phyloP scores from a whole-genome alignment of 768 basidiomycete genomes.

The Fomitopsis serialis region DNA sequence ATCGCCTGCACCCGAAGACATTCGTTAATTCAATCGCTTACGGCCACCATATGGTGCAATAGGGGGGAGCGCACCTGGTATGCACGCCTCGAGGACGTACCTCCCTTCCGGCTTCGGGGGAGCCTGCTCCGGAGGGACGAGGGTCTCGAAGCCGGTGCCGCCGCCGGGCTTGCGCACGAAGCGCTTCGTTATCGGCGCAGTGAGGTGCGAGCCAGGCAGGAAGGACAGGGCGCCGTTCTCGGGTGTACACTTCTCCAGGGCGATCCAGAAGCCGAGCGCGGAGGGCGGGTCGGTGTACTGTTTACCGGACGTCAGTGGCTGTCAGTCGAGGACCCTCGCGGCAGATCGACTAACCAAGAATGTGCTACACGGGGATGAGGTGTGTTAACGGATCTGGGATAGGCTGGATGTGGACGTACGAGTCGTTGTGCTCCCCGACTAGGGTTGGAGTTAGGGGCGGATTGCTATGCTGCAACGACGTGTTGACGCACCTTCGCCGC shows the following conservation, averaged over 20 bases:
- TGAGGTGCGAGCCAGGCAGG: conserved; percentile 85
- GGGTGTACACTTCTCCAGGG: conserved; percentile 81
- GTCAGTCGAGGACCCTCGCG: conserved; percentile 47
- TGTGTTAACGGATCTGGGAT: no score
- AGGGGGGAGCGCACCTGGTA: conserved; percentile 47
- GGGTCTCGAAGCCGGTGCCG: conserved; percentile 81
- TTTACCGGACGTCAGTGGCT: conserved; percentile 6
- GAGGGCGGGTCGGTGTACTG: conserved; percentile 90
- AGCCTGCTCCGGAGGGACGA: conserved; percentile 34
- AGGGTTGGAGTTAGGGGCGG: not conserved
- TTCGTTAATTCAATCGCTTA: no score
- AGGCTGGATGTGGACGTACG: conserved; percentile 42
- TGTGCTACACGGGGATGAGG: conserved; percentile 43
- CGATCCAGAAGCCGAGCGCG: conserved; percentile 96
- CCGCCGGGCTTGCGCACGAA: conserved; percentile 73
- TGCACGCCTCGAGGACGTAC: conserved; percentile 67
- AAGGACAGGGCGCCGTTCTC: conserved; percentile 85
- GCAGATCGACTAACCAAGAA: conserved; percentile 58
- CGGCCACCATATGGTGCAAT: not conserved
- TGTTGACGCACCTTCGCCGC: conserved; percentile 74
- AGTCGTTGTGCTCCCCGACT: conserved; percentile 94
- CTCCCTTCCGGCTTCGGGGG: conserved; percentile 31
- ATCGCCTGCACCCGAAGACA: conserved; percentile 48
- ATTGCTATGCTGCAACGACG: not conserved
- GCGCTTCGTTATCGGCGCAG: conserved; percentile 69